Conservation (phyloP, 1,139 yeast genomes). For the Debaryomyces nepalensis region DNA sequence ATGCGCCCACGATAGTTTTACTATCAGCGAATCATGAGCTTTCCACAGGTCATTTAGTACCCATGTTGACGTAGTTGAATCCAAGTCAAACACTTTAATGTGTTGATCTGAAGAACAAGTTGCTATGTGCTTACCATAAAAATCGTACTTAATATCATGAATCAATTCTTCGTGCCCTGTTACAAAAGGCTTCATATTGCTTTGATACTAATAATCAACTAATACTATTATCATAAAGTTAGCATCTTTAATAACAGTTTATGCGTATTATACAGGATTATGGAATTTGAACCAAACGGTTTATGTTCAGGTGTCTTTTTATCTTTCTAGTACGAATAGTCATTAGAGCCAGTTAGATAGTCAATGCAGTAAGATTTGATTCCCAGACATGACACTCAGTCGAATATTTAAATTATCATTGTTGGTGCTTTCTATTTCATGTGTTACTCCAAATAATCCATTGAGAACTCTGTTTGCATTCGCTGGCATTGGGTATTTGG, state of each 20-base stretch:
- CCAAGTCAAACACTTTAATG: constrained; percentile 81
- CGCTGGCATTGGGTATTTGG: constrained; percentile 65
- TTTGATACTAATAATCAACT: neutral
- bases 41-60: constrained; percentile 85
- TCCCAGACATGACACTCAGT: constrained; percentile 1
- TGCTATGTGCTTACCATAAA: constrained; percentile 87
- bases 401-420: constrained; percentile 15
- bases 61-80: constrained; percentile 65
- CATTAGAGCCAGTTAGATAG: neutral
- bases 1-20: constrained; percentile 87
- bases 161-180: constrained; percentile 92
- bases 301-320: neutral
- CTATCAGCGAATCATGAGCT: constrained; percentile 90
- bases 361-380: constrained; percentile 1
- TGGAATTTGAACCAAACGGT: constrained; percentile 1
- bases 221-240: neutral
- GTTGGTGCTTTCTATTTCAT: constrained; percentile 24
- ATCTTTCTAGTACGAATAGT: neutral
- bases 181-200: constrained; percentile 62
- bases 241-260: neutral
- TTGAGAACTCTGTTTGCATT: constrained; percentile 65
- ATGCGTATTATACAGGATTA: constrained; percentile 8
- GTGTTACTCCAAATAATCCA: constrained; percentile 38
- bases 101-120: constrained; percentile 94
- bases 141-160: constrained; percentile 87